These are phyloP conservation scores for Rhodomyrtus psidioides DNA, from an alignment of 441 rosid genomes.

Conservation along the genomic window DNA sequence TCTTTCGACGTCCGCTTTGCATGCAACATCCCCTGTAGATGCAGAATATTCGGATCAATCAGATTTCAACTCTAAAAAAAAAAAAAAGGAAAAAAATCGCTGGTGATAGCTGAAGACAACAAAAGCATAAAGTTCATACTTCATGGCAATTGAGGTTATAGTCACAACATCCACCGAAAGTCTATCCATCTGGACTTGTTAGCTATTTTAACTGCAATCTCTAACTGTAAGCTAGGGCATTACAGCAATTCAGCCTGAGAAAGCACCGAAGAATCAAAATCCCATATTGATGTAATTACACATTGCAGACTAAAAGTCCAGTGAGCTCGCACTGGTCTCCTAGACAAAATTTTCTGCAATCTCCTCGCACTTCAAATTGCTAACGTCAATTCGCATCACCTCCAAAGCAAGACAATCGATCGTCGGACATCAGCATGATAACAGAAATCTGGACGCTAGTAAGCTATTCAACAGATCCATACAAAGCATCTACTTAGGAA, in stretches of 20 bases:
- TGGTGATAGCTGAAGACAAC: neutral
- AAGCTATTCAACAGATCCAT: neutral
- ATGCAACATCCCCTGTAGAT: constrained; percentile 48
- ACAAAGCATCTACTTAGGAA: neutral
- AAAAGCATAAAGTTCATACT: neutral
- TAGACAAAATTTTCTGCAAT: neutral
- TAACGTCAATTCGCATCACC: neutral
- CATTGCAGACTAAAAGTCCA: neutral
- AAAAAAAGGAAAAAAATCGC: neutral
- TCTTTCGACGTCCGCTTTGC: constrained; percentile 52
- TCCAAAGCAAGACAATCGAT: neutral
- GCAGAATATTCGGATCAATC: neutral
- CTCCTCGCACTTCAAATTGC: neutral
- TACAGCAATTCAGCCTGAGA: neutral
- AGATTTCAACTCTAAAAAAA: neutral
- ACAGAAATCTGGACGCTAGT: neutral
- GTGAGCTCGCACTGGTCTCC: neutral
- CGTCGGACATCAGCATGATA: neutral
- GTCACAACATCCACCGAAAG: neutral
- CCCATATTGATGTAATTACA: neutral
- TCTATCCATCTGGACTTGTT: neutral
- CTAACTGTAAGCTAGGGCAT: neutral
- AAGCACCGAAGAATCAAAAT: neutral
- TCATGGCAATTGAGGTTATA: neutral
- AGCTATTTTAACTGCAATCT: neutral